A percentile compares a stretch with the other conserved stretches of the same genome.
phyloP scores from a whole-genome alignment of 441 rosid genomes.

The Metrosideros polymorpha region DNA sequence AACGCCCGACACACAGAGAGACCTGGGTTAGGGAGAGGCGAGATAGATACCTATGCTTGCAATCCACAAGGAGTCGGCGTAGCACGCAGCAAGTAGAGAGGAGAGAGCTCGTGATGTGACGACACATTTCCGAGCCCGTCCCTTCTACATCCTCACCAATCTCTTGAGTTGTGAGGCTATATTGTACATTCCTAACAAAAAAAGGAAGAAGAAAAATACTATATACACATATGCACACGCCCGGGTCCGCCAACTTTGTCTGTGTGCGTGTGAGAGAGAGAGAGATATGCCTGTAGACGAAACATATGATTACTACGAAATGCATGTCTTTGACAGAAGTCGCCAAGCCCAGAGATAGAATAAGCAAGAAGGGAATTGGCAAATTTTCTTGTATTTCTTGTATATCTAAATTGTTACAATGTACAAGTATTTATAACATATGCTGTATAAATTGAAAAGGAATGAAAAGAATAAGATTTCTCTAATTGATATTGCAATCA shows the following conservation, averaged over 20 bases:
- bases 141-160: not conserved
- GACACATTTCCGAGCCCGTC: not conserved
- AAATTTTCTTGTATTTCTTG: too few relatives aligned
- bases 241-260: not conserved
- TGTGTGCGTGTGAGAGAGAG: not conserved
- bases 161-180: not conserved
- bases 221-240: not conserved
- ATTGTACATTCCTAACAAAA: not conserved
- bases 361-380: too few relatives aligned
- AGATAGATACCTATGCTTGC: not conserved
- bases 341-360: too few relatives aligned
- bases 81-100: not conserved
- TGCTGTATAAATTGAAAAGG: too few relatives aligned
- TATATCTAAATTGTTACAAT: too few relatives aligned
- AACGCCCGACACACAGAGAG: too few relatives aligned
- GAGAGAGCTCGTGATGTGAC: not conserved
- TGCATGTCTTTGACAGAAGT: not conserved
- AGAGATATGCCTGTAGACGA: not conserved
- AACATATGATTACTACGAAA: not conserved
- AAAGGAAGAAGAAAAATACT: not conserved
- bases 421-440: too few relatives aligned
- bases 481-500: too few relatives aligned
- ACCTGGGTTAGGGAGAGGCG: too few relatives aligned
- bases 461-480: too few relatives aligned
- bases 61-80: not conserved